A percentile compares a stretch with the other conserved stretches of the same genome.
phyloP scores from a whole-genome alignment of 2,329 filamentous ascomycete genomes.

The Hirsutella thompsonii region DNA sequence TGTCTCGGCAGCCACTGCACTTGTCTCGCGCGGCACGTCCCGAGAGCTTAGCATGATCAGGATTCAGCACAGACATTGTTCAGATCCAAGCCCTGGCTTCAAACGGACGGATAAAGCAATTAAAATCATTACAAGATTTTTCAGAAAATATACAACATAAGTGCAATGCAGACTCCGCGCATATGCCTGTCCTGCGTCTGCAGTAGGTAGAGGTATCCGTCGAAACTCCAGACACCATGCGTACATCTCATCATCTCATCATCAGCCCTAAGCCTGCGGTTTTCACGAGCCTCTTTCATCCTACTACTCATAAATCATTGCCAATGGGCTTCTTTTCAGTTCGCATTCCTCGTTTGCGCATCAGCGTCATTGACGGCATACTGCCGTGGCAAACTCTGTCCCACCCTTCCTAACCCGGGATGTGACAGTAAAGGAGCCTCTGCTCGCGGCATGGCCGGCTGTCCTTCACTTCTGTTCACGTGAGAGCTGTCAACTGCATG shows the following conservation, averaged over 20 bases:
- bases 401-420: slow-evolving; percentile 30
- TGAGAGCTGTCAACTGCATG: slow-evolving; percentile 18
- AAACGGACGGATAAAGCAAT: no score
- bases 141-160: no score
- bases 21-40: neutral
- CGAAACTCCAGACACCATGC: neutral
- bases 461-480: slow-evolving; percentile 11
- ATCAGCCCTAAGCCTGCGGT: neutral
- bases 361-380: slow-evolving; percentile 6
- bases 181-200: neutral
- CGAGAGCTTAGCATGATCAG: no score
- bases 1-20: neutral
- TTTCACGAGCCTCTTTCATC: no score
- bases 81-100: no score
- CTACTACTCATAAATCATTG: neutral
- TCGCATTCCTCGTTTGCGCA: slow-evolving; percentile 1
- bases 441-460: slow-evolving; percentile 9
- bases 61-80: no score
- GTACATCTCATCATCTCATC: neutral
- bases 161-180: no score
- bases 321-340: slow-evolving; percentile 1
- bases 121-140: neutral
- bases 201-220: neutral
- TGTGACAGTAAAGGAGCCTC: slow-evolving; percentile 31
- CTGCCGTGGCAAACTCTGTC: slow-evolving; percentile 10